Evolutionary conservation across 139 green algal species (phyloP).

Genomic region (Picochlorum costavermella): DNA sequence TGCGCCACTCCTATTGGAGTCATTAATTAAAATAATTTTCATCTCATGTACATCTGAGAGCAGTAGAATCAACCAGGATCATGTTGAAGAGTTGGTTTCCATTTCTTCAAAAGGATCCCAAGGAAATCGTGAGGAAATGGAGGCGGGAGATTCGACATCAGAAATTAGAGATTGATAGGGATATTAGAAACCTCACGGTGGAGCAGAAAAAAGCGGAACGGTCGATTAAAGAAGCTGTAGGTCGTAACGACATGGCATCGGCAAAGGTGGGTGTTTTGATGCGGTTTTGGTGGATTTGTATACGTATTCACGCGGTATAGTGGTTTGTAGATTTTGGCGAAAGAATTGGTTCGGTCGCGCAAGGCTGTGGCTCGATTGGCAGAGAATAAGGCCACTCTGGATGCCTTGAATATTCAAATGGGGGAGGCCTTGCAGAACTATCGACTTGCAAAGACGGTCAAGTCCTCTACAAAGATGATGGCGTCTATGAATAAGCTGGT

Average conservation of each 20-base stretch:
- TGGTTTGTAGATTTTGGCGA: constrained; percentile 51
- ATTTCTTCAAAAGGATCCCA: constrained; percentile 30
- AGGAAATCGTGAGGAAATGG: constrained; percentile 46
- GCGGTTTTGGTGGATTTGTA: neutral
- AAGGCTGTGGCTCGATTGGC: constrained; percentile 52
- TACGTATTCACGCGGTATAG: neutral
- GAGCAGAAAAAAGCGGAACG: constrained; percentile 71
- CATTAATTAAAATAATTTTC: too few relatives aligned
- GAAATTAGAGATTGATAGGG: constrained; percentile 20
- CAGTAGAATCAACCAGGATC: too few relatives aligned
- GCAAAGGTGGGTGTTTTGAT: constrained; percentile 31
- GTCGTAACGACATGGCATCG: constrained; percentile 59
- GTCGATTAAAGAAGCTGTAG: constrained; percentile 67
- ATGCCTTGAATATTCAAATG: constrained; percentile 60
- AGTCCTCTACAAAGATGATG: constrained; percentile 68
- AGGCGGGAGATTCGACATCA: constrained; percentile 28
- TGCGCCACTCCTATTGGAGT: too few relatives aligned
- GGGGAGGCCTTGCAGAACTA: constrained; percentile 58
- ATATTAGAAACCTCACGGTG: constrained; percentile 59
- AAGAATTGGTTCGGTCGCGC: constrained; percentile 62
- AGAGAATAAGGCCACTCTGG: constrained; percentile 78
- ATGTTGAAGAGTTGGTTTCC: constrained; percentile 6
- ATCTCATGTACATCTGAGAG: too few relatives aligned
- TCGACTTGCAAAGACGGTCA: constrained; percentile 59
- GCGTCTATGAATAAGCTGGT: constrained; percentile 63